Conservation (phyloP, 495 filamentous ascomycete species). For the Parathielavia appendiculata region DNA sequence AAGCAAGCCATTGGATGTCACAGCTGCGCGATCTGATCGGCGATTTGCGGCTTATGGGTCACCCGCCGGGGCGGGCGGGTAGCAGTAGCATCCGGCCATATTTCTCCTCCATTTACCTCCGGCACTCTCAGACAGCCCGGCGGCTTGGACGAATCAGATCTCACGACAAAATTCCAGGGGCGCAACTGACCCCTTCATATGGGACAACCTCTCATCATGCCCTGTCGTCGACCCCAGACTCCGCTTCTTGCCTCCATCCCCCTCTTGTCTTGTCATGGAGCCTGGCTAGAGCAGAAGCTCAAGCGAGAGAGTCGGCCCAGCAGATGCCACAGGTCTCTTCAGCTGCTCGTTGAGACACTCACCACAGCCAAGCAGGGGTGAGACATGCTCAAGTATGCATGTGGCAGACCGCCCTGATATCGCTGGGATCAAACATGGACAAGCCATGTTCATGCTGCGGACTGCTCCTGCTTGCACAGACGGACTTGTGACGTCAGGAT, state of each 20-base stretch:
- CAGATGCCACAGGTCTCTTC: neutral
- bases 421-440: neutral
- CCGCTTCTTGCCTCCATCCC: constrained; percentile 17
- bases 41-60: neutral
- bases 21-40: neutral
- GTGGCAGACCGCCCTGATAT: neutral
- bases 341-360: neutral
- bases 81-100: constrained; percentile 25
- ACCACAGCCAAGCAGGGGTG: neutral
- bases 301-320: neutral
- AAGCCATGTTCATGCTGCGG: neutral
- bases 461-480: neutral
- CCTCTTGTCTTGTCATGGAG: constrained; percentile 1
- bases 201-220: neutral
- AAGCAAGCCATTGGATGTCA: neutral
- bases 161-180: constrained; percentile 5
- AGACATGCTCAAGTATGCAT: constrained; percentile 14
- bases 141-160: constrained; percentile 25
- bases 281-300: neutral
- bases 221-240: constrained; percentile 1
- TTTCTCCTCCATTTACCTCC: constrained; percentile 17
- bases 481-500: neutral
- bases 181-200: constrained; percentile 23
- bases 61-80: constrained; percentile 14
- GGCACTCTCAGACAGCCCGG: constrained; percentile 5